Base-by-base conservation (phyloP, 768 basidiomycete genomes). In the Boletus insuetus region DNA sequence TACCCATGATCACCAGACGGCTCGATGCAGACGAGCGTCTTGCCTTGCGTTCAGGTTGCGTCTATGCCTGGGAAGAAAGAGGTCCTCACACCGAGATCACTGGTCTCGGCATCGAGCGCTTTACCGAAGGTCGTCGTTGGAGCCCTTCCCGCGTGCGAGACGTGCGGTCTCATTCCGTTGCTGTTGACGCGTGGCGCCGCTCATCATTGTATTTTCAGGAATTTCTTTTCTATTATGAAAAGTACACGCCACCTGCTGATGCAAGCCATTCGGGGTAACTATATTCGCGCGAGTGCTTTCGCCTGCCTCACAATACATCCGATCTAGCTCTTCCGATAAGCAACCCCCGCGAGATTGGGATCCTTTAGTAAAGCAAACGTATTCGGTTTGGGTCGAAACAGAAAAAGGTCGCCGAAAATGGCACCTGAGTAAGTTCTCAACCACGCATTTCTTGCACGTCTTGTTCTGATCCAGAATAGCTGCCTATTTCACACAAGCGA, bases 161-260 rank as follows among this genome's bases (percentile, higher is more conserved):
- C 69, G 89, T 88, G 64, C 56, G 85, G 65, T 38, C 50, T 53
- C 55, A 50, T 44, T 38, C 53, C n/a, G 37, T 48, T 53, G 41
- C 38, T 32, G 19, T 40, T 40, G 19, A 10, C 22, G 45, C 49
- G 60, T 51, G 49, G 11, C n/a, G 11, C 17, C 51, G 10, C 58
- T 62, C 47, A 65, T 58, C 3, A 32, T n/a, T 58, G 48, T 57
- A 51, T 52, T 56, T 58, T 10, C 67, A 91, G 89, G 89, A 91
- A 65, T 92, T 92, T 63, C 75, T 92, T 24, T 91, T 91, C 65
- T 92, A 92, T 70, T 91, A 89, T 54, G 89, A 92, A 70, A 86
- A 86, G 64, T 86, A 81, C 62, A 74, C 76, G 17, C 77, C 78
- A 19, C 74, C 77, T 14, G 69, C 75, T 48, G 79, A 84, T 37